Evolutionary conservation across 2,329 filamentous ascomycete species (phyloP).

Genomic region (Bretziella fagacearum): DNA sequence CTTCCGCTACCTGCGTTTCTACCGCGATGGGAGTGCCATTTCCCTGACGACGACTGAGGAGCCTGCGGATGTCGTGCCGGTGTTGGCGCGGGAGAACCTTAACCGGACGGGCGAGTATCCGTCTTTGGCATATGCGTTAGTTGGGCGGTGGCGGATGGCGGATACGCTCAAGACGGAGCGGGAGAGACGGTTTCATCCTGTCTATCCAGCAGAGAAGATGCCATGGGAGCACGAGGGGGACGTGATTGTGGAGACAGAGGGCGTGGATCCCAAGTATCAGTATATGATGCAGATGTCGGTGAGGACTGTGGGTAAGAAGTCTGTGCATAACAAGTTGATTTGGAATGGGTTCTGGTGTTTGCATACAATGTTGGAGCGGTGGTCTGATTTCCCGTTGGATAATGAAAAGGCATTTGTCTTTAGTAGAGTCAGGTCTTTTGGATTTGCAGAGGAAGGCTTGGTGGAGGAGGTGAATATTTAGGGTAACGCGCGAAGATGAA

Average conservation of each 20-base stretch:
- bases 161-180: constrained; percentile 15
- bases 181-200: constrained; percentile 20
- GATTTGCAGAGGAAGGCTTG: constrained; percentile 24
- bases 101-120: constrained; percentile 24
- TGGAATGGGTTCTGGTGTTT: constrained; percentile 91
- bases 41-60: constrained; percentile 67
- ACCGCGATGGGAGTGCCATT: constrained; percentile 71
- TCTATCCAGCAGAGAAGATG: constrained; percentile 12
- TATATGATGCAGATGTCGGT: constrained; percentile 69
- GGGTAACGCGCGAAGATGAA: too few relatives aligned
- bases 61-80: constrained; percentile 72
- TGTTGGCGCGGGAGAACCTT: constrained; percentile 57
- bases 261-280: constrained; percentile 58
- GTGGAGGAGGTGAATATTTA: neutral
- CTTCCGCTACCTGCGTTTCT: constrained; percentile 91
- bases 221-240: constrained; percentile 42
- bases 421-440: constrained; percentile 48
- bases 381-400: constrained; percentile 57
- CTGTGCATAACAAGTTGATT: constrained; percentile 65
- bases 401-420: constrained; percentile 52
- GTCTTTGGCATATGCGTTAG: constrained; percentile 35
- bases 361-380: constrained; percentile 77
- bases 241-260: constrained; percentile 72
- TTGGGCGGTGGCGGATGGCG: constrained; percentile 36
- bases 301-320: constrained; percentile 42